phyloP scores from a whole-genome alignment of 202 grass and related monocot species.

The Zizania palustris region DNA sequence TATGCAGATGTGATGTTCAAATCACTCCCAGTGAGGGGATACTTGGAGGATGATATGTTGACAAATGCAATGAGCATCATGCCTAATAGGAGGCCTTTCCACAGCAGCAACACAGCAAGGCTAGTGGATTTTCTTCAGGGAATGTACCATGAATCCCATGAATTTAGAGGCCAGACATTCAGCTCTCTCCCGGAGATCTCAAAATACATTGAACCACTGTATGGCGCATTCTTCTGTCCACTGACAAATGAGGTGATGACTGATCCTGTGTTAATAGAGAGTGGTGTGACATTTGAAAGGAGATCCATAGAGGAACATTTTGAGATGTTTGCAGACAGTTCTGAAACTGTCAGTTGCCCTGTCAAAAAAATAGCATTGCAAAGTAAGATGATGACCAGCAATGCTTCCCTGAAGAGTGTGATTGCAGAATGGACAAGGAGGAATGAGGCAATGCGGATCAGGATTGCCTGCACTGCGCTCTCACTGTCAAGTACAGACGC shows the following conservation, averaged over 20 bases:
- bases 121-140: conserved; percentile 66
- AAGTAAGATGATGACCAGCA: conserved; percentile 59
- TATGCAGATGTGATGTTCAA: conserved; percentile 43
- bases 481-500: conserved; percentile 49
- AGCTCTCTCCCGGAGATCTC: conserved; percentile 48
- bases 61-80: conserved; percentile 32
- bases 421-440: conserved; percentile 77
- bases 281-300: conserved; percentile 86
- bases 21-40: conserved; percentile 33
- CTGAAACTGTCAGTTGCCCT: conserved; percentile 63
- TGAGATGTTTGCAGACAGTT: conserved; percentile 45
- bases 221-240: conserved; percentile 82
- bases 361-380: conserved; percentile 62
- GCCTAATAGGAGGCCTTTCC: conserved; percentile 30
- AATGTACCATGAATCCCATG: conserved; percentile 55
- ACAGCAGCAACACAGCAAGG: conserved; percentile 40
- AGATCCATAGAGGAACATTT: conserved; percentile 69
- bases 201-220: conserved; percentile 71
- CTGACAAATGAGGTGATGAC: conserved; percentile 80
- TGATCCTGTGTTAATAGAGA: conserved; percentile 72
- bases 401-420: conserved; percentile 68
- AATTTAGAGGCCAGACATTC: conserved; percentile 44
- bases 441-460: conserved; percentile 69
- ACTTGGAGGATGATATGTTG: conserved; percentile 27
- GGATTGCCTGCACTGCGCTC: conserved; percentile 58